A percentile compares a stretch with the other conserved stretches of the same genome.
Evolutionary conservation across 768 basidiomycete species (phyloP).

Genomic region (Tricholoma terreum): DNA sequence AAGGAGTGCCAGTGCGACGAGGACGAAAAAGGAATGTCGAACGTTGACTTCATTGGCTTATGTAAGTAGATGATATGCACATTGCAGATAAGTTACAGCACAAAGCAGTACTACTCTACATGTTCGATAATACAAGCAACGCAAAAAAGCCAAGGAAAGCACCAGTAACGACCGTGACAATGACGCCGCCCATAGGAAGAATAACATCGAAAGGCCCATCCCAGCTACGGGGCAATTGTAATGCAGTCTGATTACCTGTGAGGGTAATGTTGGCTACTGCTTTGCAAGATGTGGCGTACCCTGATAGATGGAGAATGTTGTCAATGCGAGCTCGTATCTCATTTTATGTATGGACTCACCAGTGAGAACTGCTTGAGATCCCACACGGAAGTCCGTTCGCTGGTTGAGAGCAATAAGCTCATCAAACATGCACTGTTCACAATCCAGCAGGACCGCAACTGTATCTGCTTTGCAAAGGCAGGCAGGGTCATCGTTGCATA

Average conservation of each 20-base stretch:
- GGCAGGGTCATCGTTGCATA: conserved; percentile 42
- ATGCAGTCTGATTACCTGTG: conserved; percentile 33
- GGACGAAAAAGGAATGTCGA: not conserved
- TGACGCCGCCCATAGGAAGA: conserved; percentile 43
- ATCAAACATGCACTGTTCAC: conserved; percentile 69
- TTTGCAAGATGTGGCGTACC: conserved; percentile 51
- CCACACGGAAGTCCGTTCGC: conserved; percentile 49
- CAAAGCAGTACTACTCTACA: conserved; percentile 28
- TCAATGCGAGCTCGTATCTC: not conserved
- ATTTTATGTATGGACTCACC: conserved; percentile 36
- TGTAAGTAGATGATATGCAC: not conserved
- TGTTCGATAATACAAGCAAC: conserved; percentile 51
- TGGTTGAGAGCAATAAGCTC: conserved; percentile 49
- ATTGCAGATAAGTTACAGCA: too few relatives aligned
- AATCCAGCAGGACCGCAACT: conserved; percentile 41
- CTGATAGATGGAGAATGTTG: conserved; percentile 28
- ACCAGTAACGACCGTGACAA: conserved; percentile 42
- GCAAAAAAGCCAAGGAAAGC: conserved; percentile 46
- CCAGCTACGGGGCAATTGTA: conserved; percentile 52
- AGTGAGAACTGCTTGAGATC: conserved; percentile 54
- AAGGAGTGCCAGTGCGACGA: conserved; percentile 2
- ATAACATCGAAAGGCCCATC: conserved; percentile 53
- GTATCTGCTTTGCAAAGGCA: conserved; percentile 55
- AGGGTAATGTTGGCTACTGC: conserved; percentile 35
- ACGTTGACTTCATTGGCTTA: not conserved